Percentiles rank a stretch among this genome's conserved stretches.
phyloP scores from a whole-genome alignment of 768 basidiomycete genomes.

The Macrolepiota dolichaula region DNA sequence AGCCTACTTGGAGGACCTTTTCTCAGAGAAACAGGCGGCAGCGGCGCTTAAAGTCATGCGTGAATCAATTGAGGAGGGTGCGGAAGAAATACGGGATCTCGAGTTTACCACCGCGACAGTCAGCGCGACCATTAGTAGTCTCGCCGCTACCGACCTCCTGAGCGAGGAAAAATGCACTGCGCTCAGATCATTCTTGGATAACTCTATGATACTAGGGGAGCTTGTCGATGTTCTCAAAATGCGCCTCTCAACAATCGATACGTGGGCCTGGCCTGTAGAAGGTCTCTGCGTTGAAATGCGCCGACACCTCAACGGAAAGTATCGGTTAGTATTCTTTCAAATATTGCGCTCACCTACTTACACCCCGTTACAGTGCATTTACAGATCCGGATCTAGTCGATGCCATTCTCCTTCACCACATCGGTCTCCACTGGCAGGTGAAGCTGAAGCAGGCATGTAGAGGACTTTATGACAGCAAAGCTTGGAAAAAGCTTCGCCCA shows the following conservation, averaged over 20 bases:
- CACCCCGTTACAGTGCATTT: constrained; percentile 34
- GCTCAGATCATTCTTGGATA: constrained; percentile 36
- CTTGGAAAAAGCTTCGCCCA: constrained; percentile 27
- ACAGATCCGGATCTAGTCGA: constrained; percentile 47
- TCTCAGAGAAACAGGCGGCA: constrained; percentile 27
- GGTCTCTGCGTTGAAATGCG: constrained; percentile 42
- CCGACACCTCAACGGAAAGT: constrained; percentile 43
- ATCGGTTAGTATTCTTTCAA: not conserved
- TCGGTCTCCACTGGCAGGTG: constrained; percentile 41
- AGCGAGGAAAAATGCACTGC: constrained; percentile 36
- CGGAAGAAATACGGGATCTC: constrained; percentile 21
- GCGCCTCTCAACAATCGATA: constrained; percentile 36
- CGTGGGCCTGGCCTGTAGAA: constrained; percentile 42
- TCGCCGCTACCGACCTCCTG: constrained; percentile 34
- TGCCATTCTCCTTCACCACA: constrained; percentile 39
- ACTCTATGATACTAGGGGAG: constrained; percentile 33
- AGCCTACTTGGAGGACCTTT: constrained; percentile 34
- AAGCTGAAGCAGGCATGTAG: constrained; percentile 28
- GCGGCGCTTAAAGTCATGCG: constrained; percentile 28
- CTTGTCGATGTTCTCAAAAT: constrained; percentile 43
- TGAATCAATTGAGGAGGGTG: constrained; percentile 24
- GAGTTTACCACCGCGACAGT: constrained; percentile 25
- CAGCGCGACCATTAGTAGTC: constrained; percentile 26
- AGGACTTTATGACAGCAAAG: constrained; percentile 27
- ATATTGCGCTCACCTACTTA: no score